Evolutionary conservation across 352 stramenopile species (phyloP), one percentile per base, ranked within the genome.

Genomic region (Phytophthora idaei): DNA sequence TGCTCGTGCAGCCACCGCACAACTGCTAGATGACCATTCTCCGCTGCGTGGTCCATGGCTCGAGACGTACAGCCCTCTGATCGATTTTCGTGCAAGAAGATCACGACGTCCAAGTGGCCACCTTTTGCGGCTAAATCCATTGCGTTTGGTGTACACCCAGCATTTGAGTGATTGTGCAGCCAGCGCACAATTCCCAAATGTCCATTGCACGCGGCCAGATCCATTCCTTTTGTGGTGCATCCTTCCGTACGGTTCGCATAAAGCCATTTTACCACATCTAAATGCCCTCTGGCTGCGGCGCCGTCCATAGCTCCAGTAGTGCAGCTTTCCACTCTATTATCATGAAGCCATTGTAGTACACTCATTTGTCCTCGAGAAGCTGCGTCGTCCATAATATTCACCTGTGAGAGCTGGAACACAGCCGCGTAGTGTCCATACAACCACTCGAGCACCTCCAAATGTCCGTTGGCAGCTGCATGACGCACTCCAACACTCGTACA

Each of bases 31-130:
- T 42, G 36, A 42, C 36, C 36, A n/a, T 42, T 42, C 36, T 42
- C 36, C 12, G 73, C 76, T 0, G 81, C 81, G 54, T 83, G 67
- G 51, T 82, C 67, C 64, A 90, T 89, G 21, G 79, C 78, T 7
- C 64, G 57, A 9, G 60, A 57, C 5, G 74, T 83, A 50, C 74
- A 81, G 9, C 77, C 77, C 52, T 81, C 77, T 0, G 42, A 36
- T 2, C 73, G 67, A 48, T 86, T 50, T 11, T 73, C 54, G 44
- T 84, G 78, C 1, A 86, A 73, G 46, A 77, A 86, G 29, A 64
- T 39, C 1, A 83, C 42, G 10, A 83, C 64, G 0, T 73, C 47
- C 2, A 86, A 41, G 36, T 66, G 71, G 0, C 77, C 77, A 27
- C 69, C 60, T 46, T 80, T 77, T 10, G 77, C 73, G 4, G 75